Percentiles rank a stretch among this genome's conserved stretches.
phyloP scores from a whole-genome alignment of 108 stramenopile species.

The Nitzschia putrida region DNA sequence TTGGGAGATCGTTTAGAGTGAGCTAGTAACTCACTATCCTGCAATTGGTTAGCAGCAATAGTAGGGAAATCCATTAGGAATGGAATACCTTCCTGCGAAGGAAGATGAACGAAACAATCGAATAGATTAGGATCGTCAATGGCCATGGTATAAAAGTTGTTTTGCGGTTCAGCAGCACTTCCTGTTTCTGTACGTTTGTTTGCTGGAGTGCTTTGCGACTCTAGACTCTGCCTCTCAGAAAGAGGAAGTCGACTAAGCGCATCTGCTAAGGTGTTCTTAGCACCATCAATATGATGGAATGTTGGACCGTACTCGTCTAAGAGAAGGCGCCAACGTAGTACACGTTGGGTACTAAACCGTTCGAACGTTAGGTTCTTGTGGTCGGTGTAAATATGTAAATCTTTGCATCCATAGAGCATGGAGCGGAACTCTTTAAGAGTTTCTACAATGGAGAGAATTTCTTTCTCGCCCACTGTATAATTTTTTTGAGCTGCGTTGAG shows the following conservation, averaged over 20 bases:
- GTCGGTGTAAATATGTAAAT: slow-evolving; percentile 40
- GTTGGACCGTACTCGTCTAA: no score
- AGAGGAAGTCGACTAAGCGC: no score
- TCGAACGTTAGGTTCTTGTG: slow-evolving; percentile 41
- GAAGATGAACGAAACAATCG: slow-evolving; percentile 31
- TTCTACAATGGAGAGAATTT: no score
- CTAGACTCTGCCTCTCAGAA: no score
- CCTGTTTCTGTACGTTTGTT: neutral
- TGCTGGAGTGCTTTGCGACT: slow-evolving; percentile 8
- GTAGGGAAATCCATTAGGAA: slow-evolving; percentile 11
- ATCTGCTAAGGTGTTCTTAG: no score
- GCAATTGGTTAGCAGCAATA: slow-evolving; percentile 6
- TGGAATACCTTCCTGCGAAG: neutral
- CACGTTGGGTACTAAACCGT: slow-evolving; percentile 39
- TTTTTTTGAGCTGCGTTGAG: no score
- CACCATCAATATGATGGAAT: no score
- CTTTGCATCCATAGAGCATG: no score
- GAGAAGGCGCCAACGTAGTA: slow-evolving; percentile 48
- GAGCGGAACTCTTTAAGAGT: no score
- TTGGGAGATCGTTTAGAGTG: neutral
- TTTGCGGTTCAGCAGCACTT: neutral
- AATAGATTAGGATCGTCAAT: neutral
- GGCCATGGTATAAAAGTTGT: slow-evolving; percentile 4
- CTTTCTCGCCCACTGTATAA: no score
- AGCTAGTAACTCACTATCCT: slow-evolving; percentile 25